Conservation (phyloP, 2,329 filamentous ascomycete genomes). For the Trichoderma gracile region DNA sequence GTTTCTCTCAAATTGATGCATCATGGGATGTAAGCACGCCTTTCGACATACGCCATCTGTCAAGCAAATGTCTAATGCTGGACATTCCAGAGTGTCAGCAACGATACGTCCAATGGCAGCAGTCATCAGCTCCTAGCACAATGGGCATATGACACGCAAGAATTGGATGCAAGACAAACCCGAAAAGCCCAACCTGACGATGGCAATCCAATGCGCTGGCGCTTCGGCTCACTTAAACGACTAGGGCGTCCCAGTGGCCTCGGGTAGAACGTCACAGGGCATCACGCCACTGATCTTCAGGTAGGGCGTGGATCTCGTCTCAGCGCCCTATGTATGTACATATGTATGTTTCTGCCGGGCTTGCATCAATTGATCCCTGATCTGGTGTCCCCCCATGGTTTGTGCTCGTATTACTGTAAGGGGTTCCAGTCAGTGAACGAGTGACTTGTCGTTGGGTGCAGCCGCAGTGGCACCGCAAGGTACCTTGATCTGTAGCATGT, state of each 20-base stretch:
- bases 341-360: background rate
- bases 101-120: no score
- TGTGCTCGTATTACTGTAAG: no score
- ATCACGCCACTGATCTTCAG: slow-evolving; percentile 23
- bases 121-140: no score
- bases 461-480: no score
- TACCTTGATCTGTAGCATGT: no score
- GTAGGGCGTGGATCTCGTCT: slow-evolving; percentile 21
- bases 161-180: background rate
- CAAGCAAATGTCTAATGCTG: background rate
- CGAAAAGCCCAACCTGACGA: no score
- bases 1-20: background rate
- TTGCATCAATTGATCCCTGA: no score
- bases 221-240: background rate
- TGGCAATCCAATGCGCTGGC: background rate
- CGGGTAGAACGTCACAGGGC: slow-evolving; percentile 21
- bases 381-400: no score
- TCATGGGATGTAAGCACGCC: background rate
- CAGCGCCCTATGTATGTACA: slow-evolving; percentile 1
- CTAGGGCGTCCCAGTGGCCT: background rate
- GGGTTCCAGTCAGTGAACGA: no score
- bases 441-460: no score
- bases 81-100: background rate
- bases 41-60: background rate
- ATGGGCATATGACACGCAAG: background rate